Conservation (phyloP, 306 rosid species). For the Prunus armeniaca region DNA sequence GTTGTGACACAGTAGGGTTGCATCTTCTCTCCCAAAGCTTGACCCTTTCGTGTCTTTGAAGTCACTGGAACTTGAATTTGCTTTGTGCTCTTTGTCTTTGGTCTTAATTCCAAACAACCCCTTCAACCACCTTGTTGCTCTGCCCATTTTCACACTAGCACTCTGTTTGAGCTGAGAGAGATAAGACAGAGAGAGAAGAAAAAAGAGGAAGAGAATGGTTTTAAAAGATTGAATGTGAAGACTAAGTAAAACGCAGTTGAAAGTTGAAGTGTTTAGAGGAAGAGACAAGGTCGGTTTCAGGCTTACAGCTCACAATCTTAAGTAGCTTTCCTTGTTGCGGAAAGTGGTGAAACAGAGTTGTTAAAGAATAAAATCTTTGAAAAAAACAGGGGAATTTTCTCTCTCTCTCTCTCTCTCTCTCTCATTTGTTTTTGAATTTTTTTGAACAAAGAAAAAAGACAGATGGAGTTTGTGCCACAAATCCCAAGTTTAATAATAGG, state of each 20-base stretch:
- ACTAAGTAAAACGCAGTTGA: neutral
- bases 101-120: slow-evolving; percentile 63
- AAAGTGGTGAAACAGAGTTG: slow-evolving; percentile 38
- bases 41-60: slow-evolving; percentile 23
- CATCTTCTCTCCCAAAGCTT: slow-evolving; percentile 25
- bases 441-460: neutral
- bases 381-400: neutral
- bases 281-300: neutral
- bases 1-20: slow-evolving; percentile 44
- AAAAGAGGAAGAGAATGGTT: slow-evolving; percentile 2
- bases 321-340: slow-evolving; percentile 36
- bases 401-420: too few relatives aligned
- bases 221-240: slow-evolving; percentile 26
- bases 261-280: slow-evolving; percentile 2
- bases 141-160: slow-evolving; percentile 48
- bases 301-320: slow-evolving; percentile 27
- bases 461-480: slow-evolving; percentile 4
- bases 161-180: neutral
- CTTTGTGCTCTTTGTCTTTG: slow-evolving; percentile 34
- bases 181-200: neutral
- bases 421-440: neutral
- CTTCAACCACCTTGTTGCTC: slow-evolving; percentile 72
- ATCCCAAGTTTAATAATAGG: slow-evolving; percentile 1
- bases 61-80: slow-evolving; percentile 30
- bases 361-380: slow-evolving; percentile 22